Evolutionary conservation across 2,329 filamentous ascomycete species (phyloP), one percentile per base, ranked within the genome.

Genomic region (Aspergillus sp.): DNA sequence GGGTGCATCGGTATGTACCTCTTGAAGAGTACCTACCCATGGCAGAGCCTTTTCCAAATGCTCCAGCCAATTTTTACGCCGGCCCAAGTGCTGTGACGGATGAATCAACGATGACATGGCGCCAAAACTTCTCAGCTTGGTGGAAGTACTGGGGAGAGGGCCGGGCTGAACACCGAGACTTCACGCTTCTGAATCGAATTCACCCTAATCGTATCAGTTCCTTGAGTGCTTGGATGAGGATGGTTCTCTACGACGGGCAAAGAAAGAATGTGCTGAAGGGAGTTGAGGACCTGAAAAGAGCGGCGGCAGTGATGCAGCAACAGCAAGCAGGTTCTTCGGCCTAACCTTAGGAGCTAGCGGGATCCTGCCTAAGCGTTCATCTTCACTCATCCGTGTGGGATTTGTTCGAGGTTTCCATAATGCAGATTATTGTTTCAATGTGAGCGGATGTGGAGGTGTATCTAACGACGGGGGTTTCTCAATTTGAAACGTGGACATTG

Each of bases 91-190:
- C 25, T 12, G 48, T 36, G 15, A 25, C 25, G 10, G 21, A 47
- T 36, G 48, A 53, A n/a, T 39, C 56, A 7, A 25, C 32, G 5
- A 30, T 47, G 36, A 58, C 48, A 5, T 32, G 28, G 25, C 21
- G 56, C 13, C 2, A 58, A 5, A 58, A 58, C 15, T 58, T 58
- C 23, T 30, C 48, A 4, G 56, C 39, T 2, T 58, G 52, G 9
- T 58, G 56, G 56, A 58, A 53, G 13, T 32, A 28, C 17, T 58
- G 56, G 56, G 23, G 19, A 17, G 28, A 58, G n/a, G 21, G 19
- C 19, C 36, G 52, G 5, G 28, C 41, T 25, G 32, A 36, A 5
- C 13, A 12, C 21, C 10, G 56, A 13, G 56, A 58, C 25, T 58
- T 53, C 56, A 6, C 13, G 2, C 7, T 58, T 21, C 17, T 58